Evolutionary conservation across 139 green algal genomes (phyloP).

Genomic region (Chlorella sp.): DNA sequence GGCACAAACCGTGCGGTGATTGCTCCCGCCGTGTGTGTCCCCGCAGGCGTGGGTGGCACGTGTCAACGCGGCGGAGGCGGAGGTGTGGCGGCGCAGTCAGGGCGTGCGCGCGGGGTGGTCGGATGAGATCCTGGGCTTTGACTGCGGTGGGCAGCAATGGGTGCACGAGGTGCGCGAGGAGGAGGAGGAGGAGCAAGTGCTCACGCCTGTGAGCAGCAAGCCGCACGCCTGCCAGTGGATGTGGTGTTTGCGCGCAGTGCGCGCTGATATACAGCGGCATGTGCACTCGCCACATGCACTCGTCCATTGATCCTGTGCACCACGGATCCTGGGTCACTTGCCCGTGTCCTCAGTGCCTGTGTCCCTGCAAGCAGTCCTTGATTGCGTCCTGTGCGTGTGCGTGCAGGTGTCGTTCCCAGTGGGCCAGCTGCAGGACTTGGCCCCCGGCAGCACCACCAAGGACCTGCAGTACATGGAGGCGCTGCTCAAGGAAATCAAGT

Average conservation of each 20-base stretch:
- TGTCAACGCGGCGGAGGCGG: constrained; percentile 87
- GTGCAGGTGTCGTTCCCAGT: constrained; percentile 29
- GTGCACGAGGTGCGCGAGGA: constrained; percentile 76
- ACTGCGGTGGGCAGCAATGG: constrained; percentile 98
- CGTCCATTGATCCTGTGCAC: neutral
- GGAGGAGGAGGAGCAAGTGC: neutral
- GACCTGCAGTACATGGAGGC: constrained; percentile 75
- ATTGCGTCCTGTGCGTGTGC: neutral
- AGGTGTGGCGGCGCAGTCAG: constrained; percentile 68
- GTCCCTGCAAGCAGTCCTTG: too few species aligned
- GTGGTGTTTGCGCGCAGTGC: too few species aligned
- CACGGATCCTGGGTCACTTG: neutral
- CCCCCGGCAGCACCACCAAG: constrained; percentile 1
- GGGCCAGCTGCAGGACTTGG: constrained; percentile 14
- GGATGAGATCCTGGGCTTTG: constrained; percentile 95
- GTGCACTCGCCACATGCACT: too few species aligned
- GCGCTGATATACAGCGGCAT: too few species aligned
- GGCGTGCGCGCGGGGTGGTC: constrained; percentile 66
- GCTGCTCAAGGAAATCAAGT: constrained; percentile 73
- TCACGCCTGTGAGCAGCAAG: neutral
- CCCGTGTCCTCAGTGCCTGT: neutral
- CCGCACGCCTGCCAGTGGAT: too few species aligned
- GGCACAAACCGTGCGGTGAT: too few species aligned
- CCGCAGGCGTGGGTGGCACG: constrained; percentile 24
- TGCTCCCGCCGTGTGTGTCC: neutral